These are phyloP conservation scores for Hypoxylon fuscum DNA, from an alignment of 495 filamentous ascomycete species.

Conservation along the genomic window DNA sequence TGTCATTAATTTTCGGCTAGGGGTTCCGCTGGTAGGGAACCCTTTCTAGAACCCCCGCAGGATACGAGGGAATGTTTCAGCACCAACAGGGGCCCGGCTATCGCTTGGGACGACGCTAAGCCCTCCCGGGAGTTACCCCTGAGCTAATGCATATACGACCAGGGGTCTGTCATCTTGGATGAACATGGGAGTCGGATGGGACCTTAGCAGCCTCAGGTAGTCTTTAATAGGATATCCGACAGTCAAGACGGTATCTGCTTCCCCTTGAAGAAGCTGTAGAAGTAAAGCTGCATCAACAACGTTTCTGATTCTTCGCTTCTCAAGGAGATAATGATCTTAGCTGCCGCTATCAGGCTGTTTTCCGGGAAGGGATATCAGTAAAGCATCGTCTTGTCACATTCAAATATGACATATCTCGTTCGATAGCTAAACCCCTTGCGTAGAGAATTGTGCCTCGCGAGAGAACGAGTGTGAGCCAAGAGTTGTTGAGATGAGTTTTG, in stretches of 20 bases:
- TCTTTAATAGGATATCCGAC: constrained; percentile 13
- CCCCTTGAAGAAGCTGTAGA: neutral
- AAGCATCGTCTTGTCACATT: neutral
- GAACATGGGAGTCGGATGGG: neutral
- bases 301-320: neutral
- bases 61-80: constrained; percentile 15
- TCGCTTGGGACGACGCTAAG: constrained; percentile 15
- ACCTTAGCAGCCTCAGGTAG: too few species aligned
- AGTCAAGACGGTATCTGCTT: constrained; percentile 1
- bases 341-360: constrained; percentile 12
- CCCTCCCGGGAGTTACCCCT: constrained; percentile 19
- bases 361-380: neutral
- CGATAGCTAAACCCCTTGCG: neutral
- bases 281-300: neutral
- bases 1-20: constrained; percentile 11
- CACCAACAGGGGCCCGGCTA: constrained; percentile 9
- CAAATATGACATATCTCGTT: neutral
- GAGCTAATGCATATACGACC: constrained; percentile 28
- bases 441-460: neutral
- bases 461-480: constrained; percentile 28
- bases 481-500: constrained; percentile 15
- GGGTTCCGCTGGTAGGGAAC: constrained; percentile 5
- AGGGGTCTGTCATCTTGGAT: neutral
- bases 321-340: neutral
- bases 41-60: constrained; percentile 17